These are phyloP conservation scores for Cicer yamashitae DNA, from an alignment of 306 rosid genomes.

Conservation along the genomic window DNA sequence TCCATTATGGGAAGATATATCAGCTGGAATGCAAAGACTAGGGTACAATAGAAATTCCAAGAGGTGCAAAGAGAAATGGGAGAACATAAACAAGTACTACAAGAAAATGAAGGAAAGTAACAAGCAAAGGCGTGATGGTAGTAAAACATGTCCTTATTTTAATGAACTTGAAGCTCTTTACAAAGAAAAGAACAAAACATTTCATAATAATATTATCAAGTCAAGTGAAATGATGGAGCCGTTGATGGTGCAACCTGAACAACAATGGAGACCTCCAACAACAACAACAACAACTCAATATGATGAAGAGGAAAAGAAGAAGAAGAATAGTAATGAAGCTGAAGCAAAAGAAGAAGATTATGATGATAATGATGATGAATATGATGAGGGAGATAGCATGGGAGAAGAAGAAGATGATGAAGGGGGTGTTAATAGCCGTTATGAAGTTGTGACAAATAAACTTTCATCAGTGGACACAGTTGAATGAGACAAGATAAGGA, in stretches of 20 bases:
- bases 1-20: conserved; percentile 93
- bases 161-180: conserved; percentile 77
- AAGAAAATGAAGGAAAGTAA: conserved; percentile 83
- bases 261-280: conserved; percentile 79
- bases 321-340: conserved; percentile 23
- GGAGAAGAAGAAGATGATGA: conserved; percentile 46
- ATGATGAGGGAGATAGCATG: conserved; percentile 60
- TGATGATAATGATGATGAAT: conserved; percentile 54
- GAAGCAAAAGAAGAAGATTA: conserved; percentile 41
- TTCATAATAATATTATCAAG: conserved; percentile 35
- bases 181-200: conserved; percentile 55
- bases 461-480: conserved; percentile 61
- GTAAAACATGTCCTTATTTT: conserved; percentile 89
- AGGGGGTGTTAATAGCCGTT: conserved; percentile 35
- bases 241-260: conserved; percentile 82
- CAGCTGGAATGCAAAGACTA: conserved; percentile 66
- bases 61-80: conserved; percentile 99
- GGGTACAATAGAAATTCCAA: conserved; percentile 78
- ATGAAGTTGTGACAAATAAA: conserved; percentile 59
- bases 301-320: conserved; percentile 13
- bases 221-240: conserved; percentile 61
- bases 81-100: conserved; percentile 94
- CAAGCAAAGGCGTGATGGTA: conserved; percentile 69
- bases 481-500: conserved; percentile 64
- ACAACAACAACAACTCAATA: neutral